Conservation (phyloP, 2,329 filamentous ascomycete genomes). For the Capronia coronata region DNA sequence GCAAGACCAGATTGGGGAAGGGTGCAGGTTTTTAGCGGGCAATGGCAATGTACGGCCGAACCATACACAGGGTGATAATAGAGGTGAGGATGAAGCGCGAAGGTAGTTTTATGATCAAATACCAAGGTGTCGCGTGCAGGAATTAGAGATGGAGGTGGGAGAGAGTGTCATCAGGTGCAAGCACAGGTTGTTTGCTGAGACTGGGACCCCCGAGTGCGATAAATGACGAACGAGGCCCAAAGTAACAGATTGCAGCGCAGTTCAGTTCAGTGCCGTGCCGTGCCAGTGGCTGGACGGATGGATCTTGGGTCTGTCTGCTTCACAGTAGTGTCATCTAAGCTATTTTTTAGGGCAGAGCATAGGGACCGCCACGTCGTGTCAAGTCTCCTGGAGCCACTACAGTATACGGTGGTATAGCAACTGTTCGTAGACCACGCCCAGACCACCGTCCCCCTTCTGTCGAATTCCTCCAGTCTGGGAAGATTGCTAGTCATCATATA, state of each 20-base stretch:
- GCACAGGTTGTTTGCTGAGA: conserved; percentile 8
- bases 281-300: background rate
- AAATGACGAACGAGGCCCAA: conserved; percentile 15
- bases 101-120: conserved; percentile 27
- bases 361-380: too few species aligned
- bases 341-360: too few species aligned
- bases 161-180: conserved; percentile 11
- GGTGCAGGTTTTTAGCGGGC: conserved; percentile 3
- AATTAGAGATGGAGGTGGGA: conserved; percentile 11
- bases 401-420: too few species aligned
- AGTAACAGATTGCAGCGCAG: background rate
- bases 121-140: conserved; percentile 22
- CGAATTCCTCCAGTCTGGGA: background rate
- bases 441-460: background rate
- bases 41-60: conserved; percentile 7
- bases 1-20: conserved; percentile 27
- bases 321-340: too few species aligned
- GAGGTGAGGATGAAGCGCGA: conserved; percentile 30
- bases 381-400: too few species aligned
- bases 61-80: conserved; percentile 13
- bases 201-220: conserved; percentile 6
- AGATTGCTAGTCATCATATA: conserved; percentile 23
- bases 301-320: background rate
- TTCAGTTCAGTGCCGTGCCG: background rate
- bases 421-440: too few species aligned